Conservation (phyloP, 2,329 filamentous ascomycete genomes). For the Fusarium burgessii region DNA sequence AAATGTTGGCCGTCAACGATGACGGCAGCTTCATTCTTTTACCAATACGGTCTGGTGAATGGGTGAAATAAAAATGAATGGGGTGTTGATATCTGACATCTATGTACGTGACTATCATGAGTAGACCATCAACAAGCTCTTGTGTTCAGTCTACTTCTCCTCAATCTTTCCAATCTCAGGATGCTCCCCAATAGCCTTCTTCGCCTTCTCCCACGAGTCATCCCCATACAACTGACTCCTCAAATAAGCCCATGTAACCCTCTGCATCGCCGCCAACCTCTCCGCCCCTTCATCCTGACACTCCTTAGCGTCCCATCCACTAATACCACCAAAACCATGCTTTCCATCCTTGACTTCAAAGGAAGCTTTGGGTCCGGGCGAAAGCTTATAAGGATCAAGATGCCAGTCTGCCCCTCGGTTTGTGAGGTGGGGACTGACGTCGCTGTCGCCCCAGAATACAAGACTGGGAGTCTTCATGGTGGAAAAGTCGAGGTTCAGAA, state of each 20-base stretch:
- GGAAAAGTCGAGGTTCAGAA: constrained; percentile 35
- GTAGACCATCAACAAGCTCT: background rate
- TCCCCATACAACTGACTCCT: constrained; percentile 38
- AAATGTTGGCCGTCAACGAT: background rate
- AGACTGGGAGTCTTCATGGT: constrained; percentile 38
- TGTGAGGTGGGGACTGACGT: constrained; percentile 38
- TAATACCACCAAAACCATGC: constrained; percentile 45
- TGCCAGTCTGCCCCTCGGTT: constrained; percentile 44
- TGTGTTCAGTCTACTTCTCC: constrained; percentile 6
- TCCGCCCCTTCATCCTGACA: constrained; percentile 43
- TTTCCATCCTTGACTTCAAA: constrained; percentile 39
- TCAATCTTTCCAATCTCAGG: constrained; percentile 37
- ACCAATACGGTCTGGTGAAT: background rate
- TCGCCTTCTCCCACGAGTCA: constrained; percentile 36
- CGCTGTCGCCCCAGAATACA: constrained; percentile 43
- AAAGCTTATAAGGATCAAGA: constrained; percentile 36
- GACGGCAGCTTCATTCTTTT: background rate
- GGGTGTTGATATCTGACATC: too few relatives aligned
- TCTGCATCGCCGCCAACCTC: constrained; percentile 40
- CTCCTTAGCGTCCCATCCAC: constrained; percentile 45
- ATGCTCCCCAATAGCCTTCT: constrained; percentile 24
- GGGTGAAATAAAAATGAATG: too few relatives aligned
- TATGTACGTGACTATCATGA: background rate
- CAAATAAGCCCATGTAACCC: constrained; percentile 44
- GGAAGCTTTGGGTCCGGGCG: constrained; percentile 36